Evolutionary conservation across 2,329 filamentous ascomycete species (phyloP), one percentile per base, ranked within the genome.

Genomic region (Claviceps pazoutovae): DNA sequence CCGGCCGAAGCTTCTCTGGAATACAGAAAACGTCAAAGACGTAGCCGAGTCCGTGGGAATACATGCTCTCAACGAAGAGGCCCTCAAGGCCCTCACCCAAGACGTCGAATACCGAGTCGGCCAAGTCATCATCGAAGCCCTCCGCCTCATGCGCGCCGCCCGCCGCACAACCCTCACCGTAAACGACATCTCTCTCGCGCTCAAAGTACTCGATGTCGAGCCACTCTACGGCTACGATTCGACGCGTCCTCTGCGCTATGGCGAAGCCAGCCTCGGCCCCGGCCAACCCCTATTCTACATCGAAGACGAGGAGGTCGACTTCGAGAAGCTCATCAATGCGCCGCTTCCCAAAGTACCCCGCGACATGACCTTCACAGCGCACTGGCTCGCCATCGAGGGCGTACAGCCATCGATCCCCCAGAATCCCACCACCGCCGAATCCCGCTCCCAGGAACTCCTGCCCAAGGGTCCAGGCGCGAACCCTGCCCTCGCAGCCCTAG

Each of bases 261-360:
- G 93, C 49, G 93, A 98, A 68, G 93, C 93, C 3, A 94, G 87
- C 53, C 73, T 98, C 55, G 93, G 93, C 0, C 89, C 90, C 14
- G 90, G 91, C 9, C 93, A 98, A 68, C 89, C 91, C 50, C 73
- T 98, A 21, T 98, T 91, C 69, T 98, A 98, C 66, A 86, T 98
- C 39, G 93, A 98, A 64, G 93, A 98, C 65, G 93, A 98, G 64
- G 93, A 98, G 72, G 84, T 97, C 51, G 93, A 98, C 68, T 97
- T 98, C 64, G 93, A 98, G 72, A 97, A 97, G 74, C 74, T 98
- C 58, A 96, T 98, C 66, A 98, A 98, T 70, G 89, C 89, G 57
- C 88, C 93, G 4, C 70, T 98, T 58, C 93, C 93, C 26, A 96
- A 94, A 68, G 90, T 98, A 34, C 93, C 93, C 37, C 78, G 91